These are phyloP conservation scores for Pseudogymnoascus sp. DNA, from an alignment of 2,329 filamentous ascomycete genomes.

Conservation along the genomic window DNA sequence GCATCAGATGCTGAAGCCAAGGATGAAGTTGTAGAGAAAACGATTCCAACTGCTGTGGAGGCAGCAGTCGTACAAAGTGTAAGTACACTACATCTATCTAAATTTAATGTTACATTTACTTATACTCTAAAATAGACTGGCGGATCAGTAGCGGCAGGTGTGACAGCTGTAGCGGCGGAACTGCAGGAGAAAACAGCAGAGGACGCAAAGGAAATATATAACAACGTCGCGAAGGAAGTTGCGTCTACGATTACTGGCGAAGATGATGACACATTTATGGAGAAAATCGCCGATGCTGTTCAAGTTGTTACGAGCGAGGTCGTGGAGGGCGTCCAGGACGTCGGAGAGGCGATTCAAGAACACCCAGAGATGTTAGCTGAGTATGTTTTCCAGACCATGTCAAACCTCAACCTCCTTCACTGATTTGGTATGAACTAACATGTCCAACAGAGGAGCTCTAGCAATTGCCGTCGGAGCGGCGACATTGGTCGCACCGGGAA, in stretches of 20 bases:
- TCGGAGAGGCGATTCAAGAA: conserved; percentile 18
- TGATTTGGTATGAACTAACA: conserved; percentile 1
- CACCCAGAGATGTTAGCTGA: conserved; percentile 24
- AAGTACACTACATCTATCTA: background rate
- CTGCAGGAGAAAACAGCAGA: conserved; percentile 10
- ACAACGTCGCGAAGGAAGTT: conserved; percentile 17
- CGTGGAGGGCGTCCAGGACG: conserved; percentile 18
- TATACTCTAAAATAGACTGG: background rate
- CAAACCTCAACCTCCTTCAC: background rate
- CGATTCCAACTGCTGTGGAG: background rate
- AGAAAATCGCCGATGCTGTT: conserved; percentile 18
- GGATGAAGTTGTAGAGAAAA: background rate
- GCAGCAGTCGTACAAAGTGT: background rate
- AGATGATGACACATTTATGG: conserved; percentile 12
- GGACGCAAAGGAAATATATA: conserved; percentile 18
- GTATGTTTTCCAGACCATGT: conserved; percentile 14
- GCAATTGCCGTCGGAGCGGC: conserved; percentile 22
- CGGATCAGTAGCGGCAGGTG: conserved; percentile 12
- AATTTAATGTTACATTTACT: background rate
- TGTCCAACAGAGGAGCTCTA: conserved; percentile 19
- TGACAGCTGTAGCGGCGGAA: background rate
- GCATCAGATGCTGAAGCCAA: background rate
- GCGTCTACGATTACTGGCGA: conserved; percentile 15
- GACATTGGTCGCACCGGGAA: conserved; percentile 22
- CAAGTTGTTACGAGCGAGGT: conserved; percentile 19